A percentile compares a stretch with the other conserved stretches of the same genome.
Evolutionary conservation across 2,329 filamentous ascomycete genomes (phyloP).

Genomic region (Tolypocladium sp.): DNA sequence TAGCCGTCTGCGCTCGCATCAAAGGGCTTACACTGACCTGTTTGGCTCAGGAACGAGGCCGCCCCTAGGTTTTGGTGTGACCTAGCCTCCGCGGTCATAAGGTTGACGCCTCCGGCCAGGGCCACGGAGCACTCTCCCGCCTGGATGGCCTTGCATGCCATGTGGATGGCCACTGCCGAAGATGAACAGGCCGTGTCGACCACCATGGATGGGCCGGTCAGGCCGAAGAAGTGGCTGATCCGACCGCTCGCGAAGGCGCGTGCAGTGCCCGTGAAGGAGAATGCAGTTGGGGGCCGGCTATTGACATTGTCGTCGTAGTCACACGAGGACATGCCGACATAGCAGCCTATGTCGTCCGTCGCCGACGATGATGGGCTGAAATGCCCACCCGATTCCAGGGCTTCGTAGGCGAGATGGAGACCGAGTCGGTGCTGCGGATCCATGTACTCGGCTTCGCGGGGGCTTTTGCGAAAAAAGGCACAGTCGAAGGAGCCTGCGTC

Average conservation of each 20-base stretch:
- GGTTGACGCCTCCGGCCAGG: constrained; percentile 28
- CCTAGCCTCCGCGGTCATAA: constrained; percentile 17
- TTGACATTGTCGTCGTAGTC: constrained; percentile 16
- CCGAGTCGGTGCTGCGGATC: constrained; percentile 23
- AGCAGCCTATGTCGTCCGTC: constrained; percentile 13
- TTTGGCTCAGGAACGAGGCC: constrained; percentile 14
- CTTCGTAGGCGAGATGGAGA: constrained; percentile 25
- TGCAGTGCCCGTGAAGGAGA: constrained; percentile 21
- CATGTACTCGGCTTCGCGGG: constrained; percentile 17
- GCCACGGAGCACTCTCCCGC: constrained; percentile 20
- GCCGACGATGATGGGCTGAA: background rate
- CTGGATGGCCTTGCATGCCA: constrained; percentile 17
- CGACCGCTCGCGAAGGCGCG: constrained; percentile 21
- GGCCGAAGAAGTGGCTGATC: constrained; percentile 25
- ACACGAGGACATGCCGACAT: constrained; percentile 11
- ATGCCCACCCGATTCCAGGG: constrained; percentile 11
- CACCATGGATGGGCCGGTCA: constrained; percentile 21
- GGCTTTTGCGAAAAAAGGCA: constrained; percentile 17
- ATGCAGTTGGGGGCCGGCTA: constrained; percentile 18
- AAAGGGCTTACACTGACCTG: constrained; percentile 17
- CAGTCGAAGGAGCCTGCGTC: constrained; percentile 11
- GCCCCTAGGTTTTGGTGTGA: constrained; percentile 12
- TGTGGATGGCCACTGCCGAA: constrained; percentile 22
- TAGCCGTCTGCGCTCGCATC: constrained; percentile 33
- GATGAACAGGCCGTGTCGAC: constrained; percentile 29